Conservation (phyloP, 192 early-diverging fungal genomes). For the Mortierella hygrophila region DNA sequence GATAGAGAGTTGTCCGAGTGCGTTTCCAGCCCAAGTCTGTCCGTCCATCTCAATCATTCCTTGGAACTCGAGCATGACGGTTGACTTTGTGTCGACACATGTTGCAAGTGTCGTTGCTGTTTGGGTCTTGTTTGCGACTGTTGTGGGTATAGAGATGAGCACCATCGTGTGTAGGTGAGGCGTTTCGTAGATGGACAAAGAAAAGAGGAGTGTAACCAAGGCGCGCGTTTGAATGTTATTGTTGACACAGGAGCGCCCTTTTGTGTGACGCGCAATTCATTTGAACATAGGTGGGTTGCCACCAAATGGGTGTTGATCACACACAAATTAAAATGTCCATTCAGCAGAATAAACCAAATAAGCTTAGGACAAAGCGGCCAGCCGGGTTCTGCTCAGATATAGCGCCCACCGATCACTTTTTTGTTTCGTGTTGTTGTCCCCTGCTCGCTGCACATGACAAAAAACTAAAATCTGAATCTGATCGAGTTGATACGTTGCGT, state of each 20-base stretch:
- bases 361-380: neutral
- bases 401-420: neutral
- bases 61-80: constrained; percentile 45
- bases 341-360: too few relatives aligned
- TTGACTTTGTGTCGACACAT: constrained; percentile 40
- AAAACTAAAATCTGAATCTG: neutral
- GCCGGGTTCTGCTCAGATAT: neutral
- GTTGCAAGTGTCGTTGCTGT: constrained; percentile 17
- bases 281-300: neutral
- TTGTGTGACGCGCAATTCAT: constrained; percentile 14
- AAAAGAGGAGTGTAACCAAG: neutral
- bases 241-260: neutral
- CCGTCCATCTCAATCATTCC: constrained; percentile 52
- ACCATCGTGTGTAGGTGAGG: constrained; percentile 19
- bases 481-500: neutral
- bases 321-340: neutral
- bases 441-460: neutral
- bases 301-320: neutral
- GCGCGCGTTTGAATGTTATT: neutral
- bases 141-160: constrained; percentile 49
- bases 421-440: neutral
- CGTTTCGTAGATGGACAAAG: neutral
- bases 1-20: constrained; percentile 47
- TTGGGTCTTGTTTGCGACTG: neutral
- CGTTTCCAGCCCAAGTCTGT: constrained; percentile 34